Evolutionary conservation across 768 basidiomycete species (phyloP).

Genomic region (Boletus rex-veris): DNA sequence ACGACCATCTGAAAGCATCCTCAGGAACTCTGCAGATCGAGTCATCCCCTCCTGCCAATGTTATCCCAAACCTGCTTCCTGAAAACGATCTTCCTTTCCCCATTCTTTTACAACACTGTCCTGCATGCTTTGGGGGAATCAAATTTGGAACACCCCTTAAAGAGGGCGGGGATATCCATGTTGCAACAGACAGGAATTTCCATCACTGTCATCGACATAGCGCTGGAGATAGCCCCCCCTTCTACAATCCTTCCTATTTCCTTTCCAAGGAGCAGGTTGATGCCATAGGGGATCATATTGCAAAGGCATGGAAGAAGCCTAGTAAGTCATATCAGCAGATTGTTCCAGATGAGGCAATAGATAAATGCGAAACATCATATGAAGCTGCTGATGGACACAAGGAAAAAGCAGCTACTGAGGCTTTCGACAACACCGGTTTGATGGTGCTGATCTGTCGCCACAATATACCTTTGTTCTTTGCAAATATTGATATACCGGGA

Average conservation of each 20-base stretch:
- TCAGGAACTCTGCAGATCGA: neutral
- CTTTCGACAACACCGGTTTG: conserved; percentile 34
- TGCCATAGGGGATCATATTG: conserved; percentile 28
- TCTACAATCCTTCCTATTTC: conserved; percentile 28
- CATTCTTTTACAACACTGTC: neutral
- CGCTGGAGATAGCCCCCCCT: neutral
- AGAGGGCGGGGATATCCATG: neutral
- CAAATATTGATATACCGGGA: conserved; percentile 14
- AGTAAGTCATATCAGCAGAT: neutral
- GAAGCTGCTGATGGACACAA: conserved; percentile 1
- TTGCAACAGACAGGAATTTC: conserved; percentile 3
- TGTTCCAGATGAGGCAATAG: conserved; percentile 34
- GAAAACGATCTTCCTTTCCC: neutral
- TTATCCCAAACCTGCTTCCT: no score
- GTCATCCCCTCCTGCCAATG: no score
- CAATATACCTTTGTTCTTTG: conserved; percentile 38
- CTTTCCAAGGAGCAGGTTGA: conserved; percentile 36
- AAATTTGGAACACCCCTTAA: neutral
- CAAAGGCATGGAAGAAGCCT: conserved; percentile 15
- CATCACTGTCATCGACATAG: neutral
- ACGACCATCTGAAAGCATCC: neutral
- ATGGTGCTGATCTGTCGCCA: conserved; percentile 38
- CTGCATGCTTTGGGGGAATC: neutral
- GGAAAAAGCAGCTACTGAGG: conserved; percentile 12
- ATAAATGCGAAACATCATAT: conserved; percentile 32